Base-by-base conservation (phyloP, 2,329 filamentous ascomycete species). In the Lachnellula subtilissima region DNA sequence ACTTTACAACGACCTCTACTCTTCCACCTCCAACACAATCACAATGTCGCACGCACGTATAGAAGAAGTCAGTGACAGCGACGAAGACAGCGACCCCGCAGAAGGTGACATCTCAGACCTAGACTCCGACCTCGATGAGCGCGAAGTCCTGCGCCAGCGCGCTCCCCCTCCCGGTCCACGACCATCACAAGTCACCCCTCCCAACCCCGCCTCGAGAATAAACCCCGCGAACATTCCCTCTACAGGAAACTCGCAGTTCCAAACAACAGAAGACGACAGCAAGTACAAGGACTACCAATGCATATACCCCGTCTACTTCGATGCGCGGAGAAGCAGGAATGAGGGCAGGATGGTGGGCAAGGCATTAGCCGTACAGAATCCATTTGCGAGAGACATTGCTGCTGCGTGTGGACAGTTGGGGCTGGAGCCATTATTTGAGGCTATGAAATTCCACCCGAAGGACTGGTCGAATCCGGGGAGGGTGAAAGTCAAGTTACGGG, bases 381-480 rank as follows among this genome's bases (percentile, higher is more conserved):
- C 94, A 28, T 81, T 99, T 43, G 94, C 94, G 7, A 83, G 89
- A 67, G 90, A 94, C 68, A 92, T 99, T 69, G 87, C 91, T 46
- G 87, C 89, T 70, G 93, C 92, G n/a, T 89, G 89, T 72, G 85
- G 86, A 43, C 75, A 79, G 47, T 80, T 96, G 58, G 82, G 86
- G 32, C 76, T 91, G 37, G 80, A 83, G 59, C 86, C 87, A 45
- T 85, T 94, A 7, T 88, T 97, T 71, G 94, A 99, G 75, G 90
- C 92, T 1, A 88, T 88, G 69, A 96, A 96, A 78, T 82, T 85
- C 58, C 94, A 99, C 73, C 94, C 94, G 6, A 93, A 94, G 75
- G 94, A 99, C 77, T 99, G 94, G 94, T 87, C 88, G 55, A 99
- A 99, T 76, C 94, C 94, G 12, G 94, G 94, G 3, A 82, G 94